Base-by-base conservation (phyloP, 78 protist species). In the Salpingoeca rosetta region DNA sequence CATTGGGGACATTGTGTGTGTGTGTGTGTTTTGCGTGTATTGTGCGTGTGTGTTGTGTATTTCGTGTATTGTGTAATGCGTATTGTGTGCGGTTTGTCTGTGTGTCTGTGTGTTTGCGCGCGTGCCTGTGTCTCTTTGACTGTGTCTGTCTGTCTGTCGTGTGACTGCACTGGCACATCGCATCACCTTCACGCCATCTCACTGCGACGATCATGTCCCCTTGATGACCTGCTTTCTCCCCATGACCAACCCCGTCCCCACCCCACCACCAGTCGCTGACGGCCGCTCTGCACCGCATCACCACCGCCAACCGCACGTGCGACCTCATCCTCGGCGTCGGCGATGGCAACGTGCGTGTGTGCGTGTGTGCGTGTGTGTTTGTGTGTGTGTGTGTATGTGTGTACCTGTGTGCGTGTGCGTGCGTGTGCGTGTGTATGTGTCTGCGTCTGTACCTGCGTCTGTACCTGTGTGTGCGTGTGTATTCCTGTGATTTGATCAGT, bases 271-370 rank as follows among this genome's bases (percentile, higher is more conserved):
- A 73, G 72, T 37, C 84, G 42, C 11, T 87, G 2, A 39, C 2
- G 22, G 84, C 45, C 72, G 57, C 85, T 28, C 42, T 73, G 36
- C 80, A 36, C 12, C 84, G 84, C 45, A 82, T 87, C 74, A 1
- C 79, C 37, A 45, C 73, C 75, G 85, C 85, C 0, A 2, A 45
- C 1, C 85, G 89, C 51, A 87, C 89, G 27, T 87, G 89, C 89
- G 0, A 11, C n/a, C 51, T 87, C n/a, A 81, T 87, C 24, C 85
- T 87, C 40, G 89, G 89, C 24, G 89, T 87, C 1, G 89, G 84
- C 73, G 89, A 87, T 28, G 89, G 77, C 38, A 87, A 87, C 40
- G 44, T 38, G 25, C 77, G 10, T 11, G 27, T n/a, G n/a, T n/a
- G n/a, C n/a, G n/a, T n/a, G n/a, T n/a, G n/a, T n/a, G n/a, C n/a